Evolutionary conservation across 2,329 filamentous ascomycete species (phyloP).

Genomic region (Neospermospora avenae): DNA sequence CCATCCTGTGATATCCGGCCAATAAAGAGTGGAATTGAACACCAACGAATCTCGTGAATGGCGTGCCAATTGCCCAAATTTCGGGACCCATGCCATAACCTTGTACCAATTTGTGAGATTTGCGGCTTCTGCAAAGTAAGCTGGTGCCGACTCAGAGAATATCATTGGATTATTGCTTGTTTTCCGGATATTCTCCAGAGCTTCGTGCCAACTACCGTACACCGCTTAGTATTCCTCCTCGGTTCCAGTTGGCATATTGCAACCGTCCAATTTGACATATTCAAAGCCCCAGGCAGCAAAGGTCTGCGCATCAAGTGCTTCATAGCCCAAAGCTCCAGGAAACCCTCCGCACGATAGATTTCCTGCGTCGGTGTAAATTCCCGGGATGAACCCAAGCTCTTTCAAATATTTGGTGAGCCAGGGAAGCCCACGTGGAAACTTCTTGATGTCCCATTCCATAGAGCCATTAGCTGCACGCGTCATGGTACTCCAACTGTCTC

Average conservation of each 20-base stretch:
- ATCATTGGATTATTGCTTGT: constrained; percentile 31
- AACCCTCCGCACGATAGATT: constrained; percentile 50
- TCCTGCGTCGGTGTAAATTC: constrained; percentile 58
- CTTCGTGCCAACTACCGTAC: constrained; percentile 41
- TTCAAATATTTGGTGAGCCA: constrained; percentile 55
- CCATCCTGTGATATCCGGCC: constrained; percentile 37
- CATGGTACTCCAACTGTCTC: constrained; percentile 45
- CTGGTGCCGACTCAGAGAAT: constrained; percentile 39
- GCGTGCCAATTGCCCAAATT: constrained; percentile 38
- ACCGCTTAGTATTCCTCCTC: constrained; percentile 41
- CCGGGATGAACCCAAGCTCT: constrained; percentile 54
- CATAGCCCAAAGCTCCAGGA: constrained; percentile 54
- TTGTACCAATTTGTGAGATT: constrained; percentile 39
- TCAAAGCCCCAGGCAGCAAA: constrained; percentile 55
- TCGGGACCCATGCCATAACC: constrained; percentile 45
- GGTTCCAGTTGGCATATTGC: constrained; percentile 39
- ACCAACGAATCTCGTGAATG: constrained; percentile 35
- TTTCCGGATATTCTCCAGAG: constrained; percentile 27
- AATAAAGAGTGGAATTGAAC: constrained; percentile 29
- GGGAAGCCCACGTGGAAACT: constrained; percentile 58
- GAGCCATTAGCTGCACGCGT: constrained; percentile 40
- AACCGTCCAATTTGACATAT: constrained; percentile 59
- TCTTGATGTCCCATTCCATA: constrained; percentile 45
- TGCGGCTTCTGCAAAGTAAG: constrained; percentile 48
- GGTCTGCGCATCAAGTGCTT: constrained; percentile 54